Evolutionary conservation across 345 rosid species (phyloP), one percentile per base, ranked within the genome.

Genomic region (Bruguiera gymnorhiza): DNA sequence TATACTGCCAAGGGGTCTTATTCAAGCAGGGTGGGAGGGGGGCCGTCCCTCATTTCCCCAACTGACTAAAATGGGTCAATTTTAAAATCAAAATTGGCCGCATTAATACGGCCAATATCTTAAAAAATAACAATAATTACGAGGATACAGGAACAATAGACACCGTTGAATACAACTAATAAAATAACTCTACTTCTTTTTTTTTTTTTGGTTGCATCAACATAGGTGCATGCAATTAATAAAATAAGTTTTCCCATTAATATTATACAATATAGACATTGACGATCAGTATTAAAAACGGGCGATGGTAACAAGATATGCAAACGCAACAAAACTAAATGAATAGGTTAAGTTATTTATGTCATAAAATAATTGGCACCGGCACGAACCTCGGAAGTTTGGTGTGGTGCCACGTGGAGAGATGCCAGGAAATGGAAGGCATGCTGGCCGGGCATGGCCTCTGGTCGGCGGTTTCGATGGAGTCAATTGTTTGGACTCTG

Each of bases 381-480:
- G 68, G 81, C 82, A 62, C 50, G 70, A 73, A 62, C 68, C 43
- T 65, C 39, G 60, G 80, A 73, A 55, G 30, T 53, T 48, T 75
- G 72, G 51, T 31, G 55, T 62, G 32, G 6, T 34, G 80, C 77
- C 88, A 83, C 86, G 84, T 83, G 90, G 83, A 82, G 75, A 62
- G 59, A 60, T 65, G 76, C 53, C 68, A 70, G 70, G 39, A n/a
- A 52, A 43, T 43, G 50, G 50, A 43, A 58, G 52, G 68, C 63
- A 62, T 53, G 70, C 24, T 69, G 76, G 76, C 81, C 75, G 70
- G 80, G 63, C 73, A 23, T 73, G 62, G 24, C 0, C 24, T 24
- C 24, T 24, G 24, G 24, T 78, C 75, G 73, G 76, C 76, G 70
- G 23, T 62, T 71, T 76, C 56, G 70, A 74, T 77, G 70, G 77